phyloP scores from a whole-genome alignment of 345 rosid species.

The Brassica carinata region DNA sequence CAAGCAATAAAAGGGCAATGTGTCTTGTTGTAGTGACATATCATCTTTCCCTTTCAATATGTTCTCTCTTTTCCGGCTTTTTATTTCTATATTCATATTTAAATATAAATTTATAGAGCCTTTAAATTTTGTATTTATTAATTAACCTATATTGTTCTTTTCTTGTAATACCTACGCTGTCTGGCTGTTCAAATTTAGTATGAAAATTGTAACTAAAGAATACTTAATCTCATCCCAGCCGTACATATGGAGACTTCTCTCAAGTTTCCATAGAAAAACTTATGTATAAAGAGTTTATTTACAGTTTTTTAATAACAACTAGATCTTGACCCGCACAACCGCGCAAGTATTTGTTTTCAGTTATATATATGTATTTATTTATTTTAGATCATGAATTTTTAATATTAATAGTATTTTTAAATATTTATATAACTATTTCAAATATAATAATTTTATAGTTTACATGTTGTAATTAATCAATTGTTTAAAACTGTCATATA shows the following conservation, averaged over 20 bases:
- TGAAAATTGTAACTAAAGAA: neutral
- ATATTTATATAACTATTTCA: too few species aligned
- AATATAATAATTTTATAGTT: too few species aligned
- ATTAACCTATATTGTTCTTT: slow-evolving; percentile 22
- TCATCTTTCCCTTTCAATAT: slow-evolving; percentile 40
- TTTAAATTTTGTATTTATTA: neutral
- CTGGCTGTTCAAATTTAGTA: neutral
- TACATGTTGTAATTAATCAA: too few species aligned
- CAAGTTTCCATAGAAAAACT: neutral
- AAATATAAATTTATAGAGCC: neutral
- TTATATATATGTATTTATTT: too few species aligned
- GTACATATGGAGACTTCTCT: neutral
- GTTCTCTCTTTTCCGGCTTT: slow-evolving; percentile 27
- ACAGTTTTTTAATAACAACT: neutral
- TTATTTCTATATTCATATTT: neutral
- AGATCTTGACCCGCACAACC: too few species aligned
- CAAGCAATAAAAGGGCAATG: slow-evolving; percentile 33
- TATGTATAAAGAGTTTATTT: neutral
- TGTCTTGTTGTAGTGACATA: slow-evolving; percentile 36
- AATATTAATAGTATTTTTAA: too few species aligned
- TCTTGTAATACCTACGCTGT: slow-evolving; percentile 19
- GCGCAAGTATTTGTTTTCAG: too few species aligned
- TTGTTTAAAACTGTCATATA: too few species aligned
- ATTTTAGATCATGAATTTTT: too few species aligned
- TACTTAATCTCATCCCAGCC: neutral